These are phyloP conservation scores for Lactifluus pinguis DNA, from an alignment of 768 basidiomycete species.

Conservation along the genomic window DNA sequence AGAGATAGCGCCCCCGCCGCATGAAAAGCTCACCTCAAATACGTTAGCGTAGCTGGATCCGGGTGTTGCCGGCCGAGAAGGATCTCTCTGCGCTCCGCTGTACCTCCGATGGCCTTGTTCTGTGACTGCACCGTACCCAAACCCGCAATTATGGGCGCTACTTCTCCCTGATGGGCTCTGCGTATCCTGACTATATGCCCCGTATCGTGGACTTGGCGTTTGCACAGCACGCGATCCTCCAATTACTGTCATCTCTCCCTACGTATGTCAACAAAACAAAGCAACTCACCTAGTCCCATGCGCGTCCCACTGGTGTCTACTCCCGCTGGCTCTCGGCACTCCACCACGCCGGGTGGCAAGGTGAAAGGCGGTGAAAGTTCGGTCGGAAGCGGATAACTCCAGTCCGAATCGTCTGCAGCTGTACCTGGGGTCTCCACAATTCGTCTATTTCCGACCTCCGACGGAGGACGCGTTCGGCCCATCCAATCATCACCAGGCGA, in stretches of 20 bases:
- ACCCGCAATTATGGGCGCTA: slow-evolving; percentile 11
- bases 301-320: slow-evolving; percentile 6
- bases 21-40: slow-evolving; percentile 18
- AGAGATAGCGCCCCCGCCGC: neutral
- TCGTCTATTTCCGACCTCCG: slow-evolving; percentile 16
- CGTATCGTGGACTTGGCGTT: slow-evolving; percentile 11
- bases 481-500: slow-evolving; percentile 12
- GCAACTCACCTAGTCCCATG: slow-evolving; percentile 9
- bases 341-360: slow-evolving; percentile 15
- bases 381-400: slow-evolving; percentile 16
- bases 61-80: slow-evolving; percentile 16
- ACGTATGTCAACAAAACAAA: neutral
- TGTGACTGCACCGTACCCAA: slow-evolving; percentile 10
- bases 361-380: slow-evolving; percentile 16
- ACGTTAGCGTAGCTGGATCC: slow-evolving; percentile 12
- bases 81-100: slow-evolving; percentile 14
- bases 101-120: slow-evolving; percentile 18
- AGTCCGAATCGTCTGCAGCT: slow-evolving; percentile 5
- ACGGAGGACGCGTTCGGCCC: slow-evolving; percentile 11
- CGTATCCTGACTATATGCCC: slow-evolving; percentile 6
- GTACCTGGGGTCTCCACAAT: slow-evolving; percentile 5
- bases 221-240: slow-evolving; percentile 10
- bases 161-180: slow-evolving; percentile 15
- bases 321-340: slow-evolving; percentile 11
- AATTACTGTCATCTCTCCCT: neutral